Evolutionary conservation across 1,284 basidiomycete genomes (phyloP).

Genomic region (Trichosporon faecale): DNA sequence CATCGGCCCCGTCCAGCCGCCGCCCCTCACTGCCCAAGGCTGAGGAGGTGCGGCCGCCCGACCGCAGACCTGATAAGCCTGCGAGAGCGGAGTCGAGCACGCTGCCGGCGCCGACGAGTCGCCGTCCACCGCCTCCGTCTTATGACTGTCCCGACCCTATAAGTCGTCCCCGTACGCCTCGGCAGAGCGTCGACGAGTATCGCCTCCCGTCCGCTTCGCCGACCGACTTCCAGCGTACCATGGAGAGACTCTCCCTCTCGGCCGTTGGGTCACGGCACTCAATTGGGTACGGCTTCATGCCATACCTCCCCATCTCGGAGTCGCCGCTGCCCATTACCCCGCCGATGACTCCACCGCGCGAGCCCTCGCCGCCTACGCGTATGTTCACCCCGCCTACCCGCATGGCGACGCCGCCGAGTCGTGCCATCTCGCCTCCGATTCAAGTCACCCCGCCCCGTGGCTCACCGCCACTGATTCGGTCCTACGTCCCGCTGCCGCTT

Average conservation of each 20-base stretch:
- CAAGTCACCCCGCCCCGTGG: too few relatives aligned
- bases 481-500: neutral
- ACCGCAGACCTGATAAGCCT: too few relatives aligned
- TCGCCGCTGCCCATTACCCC: too few relatives aligned
- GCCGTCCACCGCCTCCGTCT: neutral
- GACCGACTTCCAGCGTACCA: neutral
- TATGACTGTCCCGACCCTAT: neutral
- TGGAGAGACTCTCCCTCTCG: neutral
- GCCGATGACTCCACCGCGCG: too few relatives aligned
- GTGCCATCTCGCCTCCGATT: too few relatives aligned
- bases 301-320: neutral
- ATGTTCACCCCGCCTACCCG: too few relatives aligned
- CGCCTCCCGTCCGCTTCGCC: neutral
- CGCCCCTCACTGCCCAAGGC: neutral
- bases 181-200: neutral
- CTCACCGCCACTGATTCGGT: neutral
- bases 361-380: too few relatives aligned
- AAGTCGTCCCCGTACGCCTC: too few relatives aligned
- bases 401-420: too few relatives aligned
- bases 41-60: too few relatives aligned
- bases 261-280: neutral
- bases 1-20: neutral
- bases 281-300: neutral
- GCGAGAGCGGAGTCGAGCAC: too few relatives aligned
- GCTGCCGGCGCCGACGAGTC: too few relatives aligned